phyloP scores from a whole-genome alignment of 768 basidiomycete species.

The Kondoa malvinella region DNA sequence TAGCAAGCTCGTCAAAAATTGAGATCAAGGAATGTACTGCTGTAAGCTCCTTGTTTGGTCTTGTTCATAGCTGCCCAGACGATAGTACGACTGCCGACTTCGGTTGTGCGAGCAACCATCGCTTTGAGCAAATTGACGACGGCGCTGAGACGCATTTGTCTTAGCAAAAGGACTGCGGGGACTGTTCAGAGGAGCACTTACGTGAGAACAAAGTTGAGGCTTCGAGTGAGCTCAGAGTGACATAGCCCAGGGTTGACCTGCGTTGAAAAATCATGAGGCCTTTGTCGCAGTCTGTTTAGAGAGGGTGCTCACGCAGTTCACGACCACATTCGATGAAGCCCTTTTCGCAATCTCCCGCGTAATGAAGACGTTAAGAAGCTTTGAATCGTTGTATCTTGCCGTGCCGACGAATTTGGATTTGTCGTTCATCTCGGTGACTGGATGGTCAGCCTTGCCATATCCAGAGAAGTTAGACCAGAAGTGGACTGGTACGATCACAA shows the following conservation, averaged over 20 bases:
- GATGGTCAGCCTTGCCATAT: neutral
- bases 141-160: neutral
- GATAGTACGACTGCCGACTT: neutral
- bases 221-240: neutral
- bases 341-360: constrained; percentile 3
- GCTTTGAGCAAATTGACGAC: neutral
- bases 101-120: constrained; percentile 1
- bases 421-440: constrained; percentile 5
- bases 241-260: constrained; percentile 5
- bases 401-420: neutral
- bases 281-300: constrained; percentile 1
- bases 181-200: neutral
- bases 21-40: neutral
- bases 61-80: constrained; percentile 1
- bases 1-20: neutral
- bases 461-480: neutral
- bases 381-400: constrained; percentile 13
- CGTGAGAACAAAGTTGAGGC: neutral
- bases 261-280: neutral
- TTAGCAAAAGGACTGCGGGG: neutral
- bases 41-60: neutral
- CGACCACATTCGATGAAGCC: neutral
- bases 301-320: neutral
- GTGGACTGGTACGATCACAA: neutral
- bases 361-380: constrained; percentile 11